phyloP scores from a whole-genome alignment of 129 eudicot species.

The Oenanthe sinensis region DNA sequence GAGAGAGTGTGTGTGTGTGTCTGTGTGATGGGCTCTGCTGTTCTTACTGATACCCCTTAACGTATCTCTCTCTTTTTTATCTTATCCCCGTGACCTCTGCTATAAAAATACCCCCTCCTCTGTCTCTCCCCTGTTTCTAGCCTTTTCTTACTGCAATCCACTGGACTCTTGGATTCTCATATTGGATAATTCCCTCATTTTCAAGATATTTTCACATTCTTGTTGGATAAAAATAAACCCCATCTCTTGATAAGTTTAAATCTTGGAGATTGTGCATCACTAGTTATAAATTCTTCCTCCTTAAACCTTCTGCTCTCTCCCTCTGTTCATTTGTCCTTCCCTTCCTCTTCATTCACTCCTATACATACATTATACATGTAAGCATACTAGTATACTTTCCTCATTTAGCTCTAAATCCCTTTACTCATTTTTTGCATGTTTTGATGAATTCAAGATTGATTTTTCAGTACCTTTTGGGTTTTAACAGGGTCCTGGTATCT shows the following conservation, averaged over 20 bases:
- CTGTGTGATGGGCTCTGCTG: conserved; percentile 25
- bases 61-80: conserved; percentile 14
- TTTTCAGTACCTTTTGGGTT: conserved; percentile 16
- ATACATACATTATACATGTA: background rate
- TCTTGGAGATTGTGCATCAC: conserved; percentile 39
- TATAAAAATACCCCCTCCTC: background rate
- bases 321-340: conserved; percentile 1
- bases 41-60: conserved; percentile 21
- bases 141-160: conserved; percentile 11
- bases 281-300: background rate
- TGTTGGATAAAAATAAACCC: conserved; percentile 2
- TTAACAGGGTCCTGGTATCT: conserved; percentile 19
- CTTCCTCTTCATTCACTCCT: background rate
- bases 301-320: background rate
- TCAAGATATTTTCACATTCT: conserved; percentile 26
- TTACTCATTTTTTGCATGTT: background rate
- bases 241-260: conserved; percentile 27
- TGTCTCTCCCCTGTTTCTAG: conserved; percentile 3
- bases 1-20: conserved; percentile 20
- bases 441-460: conserved; percentile 26
- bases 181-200: conserved; percentile 20
- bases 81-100: background rate
- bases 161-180: conserved; percentile 21
- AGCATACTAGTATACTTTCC: background rate
- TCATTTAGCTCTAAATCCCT: conserved; percentile 10